These are phyloP conservation scores for Atalantia buxifolia DNA, from an alignment of 345 rosid genomes.

Conservation along the genomic window DNA sequence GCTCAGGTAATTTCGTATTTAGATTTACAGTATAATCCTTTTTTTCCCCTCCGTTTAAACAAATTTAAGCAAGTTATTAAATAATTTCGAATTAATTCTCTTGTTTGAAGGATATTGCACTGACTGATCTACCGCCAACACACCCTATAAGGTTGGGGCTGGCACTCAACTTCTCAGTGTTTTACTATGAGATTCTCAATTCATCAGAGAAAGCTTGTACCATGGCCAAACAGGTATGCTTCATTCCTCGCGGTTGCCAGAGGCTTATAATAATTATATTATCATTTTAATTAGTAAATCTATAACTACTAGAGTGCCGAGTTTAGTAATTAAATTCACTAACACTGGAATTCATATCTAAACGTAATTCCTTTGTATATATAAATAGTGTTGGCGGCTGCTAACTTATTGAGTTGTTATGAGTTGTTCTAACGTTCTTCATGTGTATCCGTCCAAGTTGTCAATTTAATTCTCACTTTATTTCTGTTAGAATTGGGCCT, in stretches of 20 bases:
- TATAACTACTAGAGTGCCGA: no score
- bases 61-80: neutral
- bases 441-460: neutral
- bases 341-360: neutral
- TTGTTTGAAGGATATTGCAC: constrained; percentile 28
- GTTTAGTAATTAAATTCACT: neutral
- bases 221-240: constrained; percentile 29
- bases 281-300: neutral
- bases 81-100: neutral
- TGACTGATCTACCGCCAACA: constrained; percentile 29
- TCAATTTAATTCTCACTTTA: neutral
- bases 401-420: neutral
- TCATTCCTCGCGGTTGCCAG: neutral
- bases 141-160: constrained; percentile 39
- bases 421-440: neutral
- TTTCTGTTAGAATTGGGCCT: neutral
- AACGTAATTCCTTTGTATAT: neutral
- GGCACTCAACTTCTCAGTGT: constrained; percentile 43
- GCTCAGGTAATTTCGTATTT: constrained; percentile 30
- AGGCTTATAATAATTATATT: neutral
- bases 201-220: constrained; percentile 36
- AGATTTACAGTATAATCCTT: neutral
- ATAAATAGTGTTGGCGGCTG: neutral
- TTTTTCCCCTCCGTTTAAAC: neutral
- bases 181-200: constrained; percentile 42